Percentiles rank a stretch among this genome's conserved stretches.
Evolutionary conservation across 2,329 filamentous ascomycete genomes (phyloP).

Genomic region (Proliferodiscus dingleyae): DNA sequence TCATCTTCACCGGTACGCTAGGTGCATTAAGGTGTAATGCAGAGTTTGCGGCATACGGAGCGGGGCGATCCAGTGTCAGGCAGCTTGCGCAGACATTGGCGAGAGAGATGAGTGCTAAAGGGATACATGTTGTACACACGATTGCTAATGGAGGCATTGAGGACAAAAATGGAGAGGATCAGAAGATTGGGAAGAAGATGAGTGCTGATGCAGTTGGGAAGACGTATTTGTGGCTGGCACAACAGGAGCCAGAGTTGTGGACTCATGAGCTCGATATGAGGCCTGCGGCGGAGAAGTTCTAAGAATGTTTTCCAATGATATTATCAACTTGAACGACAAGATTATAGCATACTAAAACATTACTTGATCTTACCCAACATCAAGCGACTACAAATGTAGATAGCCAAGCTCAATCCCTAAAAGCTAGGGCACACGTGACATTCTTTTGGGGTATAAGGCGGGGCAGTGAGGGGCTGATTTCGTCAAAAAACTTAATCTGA

Average conservation of each 20-base stretch:
- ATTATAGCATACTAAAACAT: too few relatives aligned
- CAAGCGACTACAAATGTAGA: too few relatives aligned
- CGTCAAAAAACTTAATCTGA: too few relatives aligned
- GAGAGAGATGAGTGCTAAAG: conserved; percentile 51
- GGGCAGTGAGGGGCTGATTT: neutral
- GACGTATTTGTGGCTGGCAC: conserved; percentile 47
- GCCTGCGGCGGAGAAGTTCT: conserved; percentile 9
- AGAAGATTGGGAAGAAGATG: conserved; percentile 47
- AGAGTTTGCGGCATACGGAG: conserved; percentile 51
- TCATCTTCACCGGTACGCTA: conserved; percentile 53
- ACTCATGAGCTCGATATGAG: conserved; percentile 10
- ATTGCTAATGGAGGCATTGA: conserved; percentile 52
- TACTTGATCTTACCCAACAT: too few relatives aligned
- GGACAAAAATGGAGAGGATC: conserved; percentile 44
- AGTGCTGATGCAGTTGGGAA: conserved; percentile 53
- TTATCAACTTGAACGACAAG: too few relatives aligned
- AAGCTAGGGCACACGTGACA: too few relatives aligned
- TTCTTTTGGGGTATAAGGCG: too few relatives aligned
- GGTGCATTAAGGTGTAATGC: conserved; percentile 49
- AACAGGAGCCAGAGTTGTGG: conserved; percentile 39
- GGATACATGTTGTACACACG: conserved; percentile 54
- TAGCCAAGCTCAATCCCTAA: too few relatives aligned
- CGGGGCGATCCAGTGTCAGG: conserved; percentile 45
- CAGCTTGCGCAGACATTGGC: conserved; percentile 52
- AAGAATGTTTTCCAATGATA: neutral